Conservation (phyloP, 768 basidiomycete genomes). For the Lactarius trivialis region DNA sequence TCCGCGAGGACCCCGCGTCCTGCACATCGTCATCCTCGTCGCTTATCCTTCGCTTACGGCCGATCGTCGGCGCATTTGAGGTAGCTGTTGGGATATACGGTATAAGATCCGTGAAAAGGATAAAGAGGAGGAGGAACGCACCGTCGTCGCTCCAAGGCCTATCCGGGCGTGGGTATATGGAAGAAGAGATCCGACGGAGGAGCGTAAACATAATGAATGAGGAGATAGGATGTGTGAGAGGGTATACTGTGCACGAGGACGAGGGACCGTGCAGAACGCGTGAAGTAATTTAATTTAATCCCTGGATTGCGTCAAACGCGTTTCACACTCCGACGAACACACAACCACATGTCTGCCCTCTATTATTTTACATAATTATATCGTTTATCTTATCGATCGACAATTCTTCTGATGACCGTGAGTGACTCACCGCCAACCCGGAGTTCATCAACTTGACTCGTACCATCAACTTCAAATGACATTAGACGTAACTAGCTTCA, state of each 20-base stretch:
- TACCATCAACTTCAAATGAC: constrained; percentile 49
- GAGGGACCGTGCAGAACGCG: neutral
- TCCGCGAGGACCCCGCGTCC: constrained; percentile 21
- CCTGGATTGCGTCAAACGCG: constrained; percentile 1
- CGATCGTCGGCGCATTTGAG: constrained; percentile 64
- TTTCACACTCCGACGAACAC: constrained; percentile 17
- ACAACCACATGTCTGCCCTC: neutral
- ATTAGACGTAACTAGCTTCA: constrained; percentile 72
- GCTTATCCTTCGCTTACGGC: constrained; percentile 55
- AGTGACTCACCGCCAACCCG: neutral
- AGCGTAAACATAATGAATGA: constrained; percentile 53
- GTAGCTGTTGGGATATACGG: constrained; percentile 43
- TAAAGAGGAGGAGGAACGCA: constrained; percentile 17
- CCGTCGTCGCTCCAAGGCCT: constrained; percentile 75
- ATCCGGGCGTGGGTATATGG: constrained; percentile 63
- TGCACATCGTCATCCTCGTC: constrained; percentile 34
- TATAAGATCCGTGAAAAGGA: constrained; percentile 11
- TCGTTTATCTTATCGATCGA: constrained; percentile 13
- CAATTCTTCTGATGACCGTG: neutral
- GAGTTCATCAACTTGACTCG: neutral
- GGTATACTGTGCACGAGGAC: neutral
- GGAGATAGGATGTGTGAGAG: neutral
- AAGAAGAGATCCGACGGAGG: constrained; percentile 63
- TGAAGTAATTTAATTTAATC: neutral
- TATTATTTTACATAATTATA: neutral